Base-by-base conservation (phyloP, 2,329 filamentous ascomycete species). In the Colletotrichum theobromicola region DNA sequence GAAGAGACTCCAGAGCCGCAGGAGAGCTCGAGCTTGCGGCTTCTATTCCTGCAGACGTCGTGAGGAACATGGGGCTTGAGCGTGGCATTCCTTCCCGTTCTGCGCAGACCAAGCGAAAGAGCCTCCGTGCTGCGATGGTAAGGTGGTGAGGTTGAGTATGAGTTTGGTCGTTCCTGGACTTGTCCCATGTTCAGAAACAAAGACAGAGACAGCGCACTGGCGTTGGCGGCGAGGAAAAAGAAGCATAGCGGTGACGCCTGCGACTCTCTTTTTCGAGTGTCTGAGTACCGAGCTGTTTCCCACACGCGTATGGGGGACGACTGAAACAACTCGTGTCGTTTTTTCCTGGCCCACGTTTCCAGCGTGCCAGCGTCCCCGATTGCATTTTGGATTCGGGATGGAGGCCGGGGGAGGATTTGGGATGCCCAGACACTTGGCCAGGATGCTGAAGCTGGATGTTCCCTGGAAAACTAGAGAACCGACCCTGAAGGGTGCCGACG, bases 151-250 rank as follows among this genome's bases (percentile, higher is more conserved):
- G 28, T 21, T 57, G 42, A 30, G 37, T 18, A 21, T 30, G 26
- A 26, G 8, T 37, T 30, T 74, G 46, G 67, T 55, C 21, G 50
- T 60, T 57, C 34, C 35, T 74, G 35, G 34, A 62, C 46, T 66
- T 61, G 63, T 72, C 72, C 62, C 72, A 74, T 74, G 53, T 74
- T 72, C 62, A 67, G 72, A 74, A 74, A 74, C 72, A 66, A 28
- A 37, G 50, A 55, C 70, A 57, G 30, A 55, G 60, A 62, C 60
- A 34, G 21, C 32, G 34, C 35, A 42, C 60, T 34, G 30, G 60
- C 60, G 60, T 42, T 62, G 13, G 37, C 34, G 62, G 16, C 15
- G 53, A 42, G 61, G 61, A 34, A 34, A n/a, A 35, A 46, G 13
- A 69, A 24, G 69, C 57, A 63, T 18, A 69, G 70, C 70, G 57